A percentile compares a stretch with the other conserved stretches of the same genome.
These are phyloP conservation scores for Brassica hybrid DNA, from an alignment of 441 rosid genomes.

Conservation along the genomic window DNA sequence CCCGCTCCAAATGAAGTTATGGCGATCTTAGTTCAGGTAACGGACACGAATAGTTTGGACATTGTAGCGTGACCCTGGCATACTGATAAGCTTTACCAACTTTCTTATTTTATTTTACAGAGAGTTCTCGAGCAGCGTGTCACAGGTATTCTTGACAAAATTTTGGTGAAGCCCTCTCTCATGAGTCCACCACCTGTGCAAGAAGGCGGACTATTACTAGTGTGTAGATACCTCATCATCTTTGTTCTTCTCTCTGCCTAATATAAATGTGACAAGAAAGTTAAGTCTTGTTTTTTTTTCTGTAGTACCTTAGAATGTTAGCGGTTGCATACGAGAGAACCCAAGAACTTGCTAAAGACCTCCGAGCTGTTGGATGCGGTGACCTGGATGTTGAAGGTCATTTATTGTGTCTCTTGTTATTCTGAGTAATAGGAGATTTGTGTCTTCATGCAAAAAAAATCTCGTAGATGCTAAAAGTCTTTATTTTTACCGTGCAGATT, in stretches of 20 bases:
- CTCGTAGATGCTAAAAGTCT: slow-evolving; percentile 25
- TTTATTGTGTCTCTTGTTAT: slow-evolving; percentile 29
- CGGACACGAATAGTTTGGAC: slow-evolving; percentile 6
- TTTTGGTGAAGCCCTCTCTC: slow-evolving; percentile 92
- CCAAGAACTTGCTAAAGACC: slow-evolving; percentile 95
- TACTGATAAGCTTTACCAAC: slow-evolving; percentile 27
- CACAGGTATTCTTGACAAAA: slow-evolving; percentile 91
- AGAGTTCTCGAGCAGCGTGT: slow-evolving; percentile 98
- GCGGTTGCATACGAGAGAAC: slow-evolving; percentile 99
- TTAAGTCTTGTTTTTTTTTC: slow-evolving; percentile 46
- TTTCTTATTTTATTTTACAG: slow-evolving; percentile 49
- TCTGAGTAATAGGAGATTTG: slow-evolving; percentile 17
- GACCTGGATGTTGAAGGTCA: slow-evolving; percentile 98
- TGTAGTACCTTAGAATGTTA: slow-evolving; percentile 96
- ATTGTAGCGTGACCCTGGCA: slow-evolving; percentile 1
- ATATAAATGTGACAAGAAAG: slow-evolving; percentile 21
- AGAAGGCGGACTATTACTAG: slow-evolving; percentile 94
- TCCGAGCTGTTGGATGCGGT: slow-evolving; percentile 95
- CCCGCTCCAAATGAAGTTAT: slow-evolving; percentile 99
- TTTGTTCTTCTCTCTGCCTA: slow-evolving; percentile 29
- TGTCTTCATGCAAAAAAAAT: slow-evolving; percentile 3
- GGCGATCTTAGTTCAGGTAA: slow-evolving; percentile 98
- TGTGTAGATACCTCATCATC: slow-evolving; percentile 51
- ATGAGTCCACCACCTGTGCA: slow-evolving; percentile 85
- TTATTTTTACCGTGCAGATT: slow-evolving; percentile 57